A percentile compares a stretch with the other conserved stretches of the same genome.
These are phyloP conservation scores for Coprinopsis strossmayeri DNA, from an alignment of 768 basidiomycete genomes.

Conservation along the genomic window DNA sequence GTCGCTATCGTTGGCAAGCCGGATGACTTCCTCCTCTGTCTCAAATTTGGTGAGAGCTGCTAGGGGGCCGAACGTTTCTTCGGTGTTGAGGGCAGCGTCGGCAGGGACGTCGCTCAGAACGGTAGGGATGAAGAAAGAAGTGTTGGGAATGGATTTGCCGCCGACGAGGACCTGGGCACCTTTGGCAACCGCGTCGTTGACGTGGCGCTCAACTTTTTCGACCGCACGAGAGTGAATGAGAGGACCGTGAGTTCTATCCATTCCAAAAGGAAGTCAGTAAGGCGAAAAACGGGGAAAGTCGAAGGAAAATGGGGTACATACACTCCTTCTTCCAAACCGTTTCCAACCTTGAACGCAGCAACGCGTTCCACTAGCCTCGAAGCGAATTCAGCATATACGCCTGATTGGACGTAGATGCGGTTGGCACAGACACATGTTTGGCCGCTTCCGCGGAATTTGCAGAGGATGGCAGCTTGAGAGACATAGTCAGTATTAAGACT, in stretches of 20 bases:
- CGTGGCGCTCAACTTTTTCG: slow-evolving; percentile 79
- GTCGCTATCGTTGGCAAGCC: slow-evolving; percentile 75
- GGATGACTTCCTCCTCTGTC: slow-evolving; percentile 89
- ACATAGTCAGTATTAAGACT: background rate
- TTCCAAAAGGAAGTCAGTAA: background rate
- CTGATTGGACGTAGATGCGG: slow-evolving; percentile 87
- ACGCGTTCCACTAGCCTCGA: slow-evolving; percentile 79
- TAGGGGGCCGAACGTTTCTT: slow-evolving; percentile 95
- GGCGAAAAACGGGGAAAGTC: background rate
- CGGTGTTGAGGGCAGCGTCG: slow-evolving; percentile 57
- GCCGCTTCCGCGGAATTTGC: slow-evolving; percentile 77
- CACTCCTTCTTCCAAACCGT: slow-evolving; percentile 76
- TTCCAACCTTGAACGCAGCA: slow-evolving; percentile 79
- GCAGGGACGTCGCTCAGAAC: slow-evolving; percentile 79
- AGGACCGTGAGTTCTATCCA: slow-evolving; percentile 82
- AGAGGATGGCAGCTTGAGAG: slow-evolving; percentile 48
- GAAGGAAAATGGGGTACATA: slow-evolving; percentile 30
- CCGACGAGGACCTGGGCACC: slow-evolving; percentile 90
- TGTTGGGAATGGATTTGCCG: slow-evolving; percentile 60
- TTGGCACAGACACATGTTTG: slow-evolving; percentile 90
- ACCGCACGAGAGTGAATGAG: slow-evolving; percentile 84
- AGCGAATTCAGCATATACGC: slow-evolving; percentile 89
- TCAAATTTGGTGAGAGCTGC: slow-evolving; percentile 86
- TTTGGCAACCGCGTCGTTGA: slow-evolving; percentile 77
- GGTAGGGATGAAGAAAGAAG: slow-evolving; percentile 79